These are phyloP conservation scores for Rhizopogon rudus DNA, from an alignment of 768 basidiomycete species.

Conservation along the genomic window DNA sequence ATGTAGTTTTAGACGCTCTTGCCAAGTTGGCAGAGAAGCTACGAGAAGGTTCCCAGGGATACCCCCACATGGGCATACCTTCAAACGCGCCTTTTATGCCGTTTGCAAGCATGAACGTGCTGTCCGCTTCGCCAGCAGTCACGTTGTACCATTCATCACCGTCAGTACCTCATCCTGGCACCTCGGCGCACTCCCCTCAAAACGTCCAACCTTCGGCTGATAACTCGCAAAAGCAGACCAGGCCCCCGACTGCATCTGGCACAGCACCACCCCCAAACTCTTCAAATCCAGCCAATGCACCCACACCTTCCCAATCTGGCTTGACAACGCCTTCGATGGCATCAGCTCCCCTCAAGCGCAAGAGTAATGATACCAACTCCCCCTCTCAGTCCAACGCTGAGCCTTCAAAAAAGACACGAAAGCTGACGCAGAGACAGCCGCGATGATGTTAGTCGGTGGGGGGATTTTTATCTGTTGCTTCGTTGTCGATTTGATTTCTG, in stretches of 20 bases:
- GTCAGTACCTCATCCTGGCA: slow-evolving; percentile 40
- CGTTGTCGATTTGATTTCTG: background rate
- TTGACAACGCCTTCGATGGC: slow-evolving; percentile 45
- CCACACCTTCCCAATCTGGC: slow-evolving; percentile 35
- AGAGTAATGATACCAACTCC: slow-evolving; percentile 41
- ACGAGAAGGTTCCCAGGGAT: slow-evolving; percentile 22
- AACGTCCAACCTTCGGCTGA: slow-evolving; percentile 42
- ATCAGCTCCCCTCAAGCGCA: slow-evolving; percentile 52
- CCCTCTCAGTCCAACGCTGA: slow-evolving; percentile 46
- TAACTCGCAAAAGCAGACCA: slow-evolving; percentile 61
- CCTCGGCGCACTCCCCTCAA: slow-evolving; percentile 44
- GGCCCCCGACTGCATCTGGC: slow-evolving; percentile 43
- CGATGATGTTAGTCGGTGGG: slow-evolving; percentile 17
- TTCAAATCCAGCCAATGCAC: slow-evolving; percentile 28
- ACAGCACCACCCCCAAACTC: slow-evolving; percentile 30
- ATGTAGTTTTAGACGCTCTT: slow-evolving; percentile 38
- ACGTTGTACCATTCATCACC: slow-evolving; percentile 42
- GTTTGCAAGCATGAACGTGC: slow-evolving; percentile 13
- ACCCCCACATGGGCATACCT: slow-evolving; percentile 12
- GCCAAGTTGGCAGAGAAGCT: slow-evolving; percentile 34
- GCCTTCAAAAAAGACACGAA: slow-evolving; percentile 50
- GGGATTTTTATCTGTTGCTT: slow-evolving; percentile 12
- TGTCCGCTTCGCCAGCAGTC: slow-evolving; percentile 27
- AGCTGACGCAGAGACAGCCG: slow-evolving; percentile 39
- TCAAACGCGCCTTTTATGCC: background rate